These are phyloP conservation scores for Diaporthe nobilis DNA, from an alignment of 2,329 filamentous ascomycete genomes.

Conservation along the genomic window DNA sequence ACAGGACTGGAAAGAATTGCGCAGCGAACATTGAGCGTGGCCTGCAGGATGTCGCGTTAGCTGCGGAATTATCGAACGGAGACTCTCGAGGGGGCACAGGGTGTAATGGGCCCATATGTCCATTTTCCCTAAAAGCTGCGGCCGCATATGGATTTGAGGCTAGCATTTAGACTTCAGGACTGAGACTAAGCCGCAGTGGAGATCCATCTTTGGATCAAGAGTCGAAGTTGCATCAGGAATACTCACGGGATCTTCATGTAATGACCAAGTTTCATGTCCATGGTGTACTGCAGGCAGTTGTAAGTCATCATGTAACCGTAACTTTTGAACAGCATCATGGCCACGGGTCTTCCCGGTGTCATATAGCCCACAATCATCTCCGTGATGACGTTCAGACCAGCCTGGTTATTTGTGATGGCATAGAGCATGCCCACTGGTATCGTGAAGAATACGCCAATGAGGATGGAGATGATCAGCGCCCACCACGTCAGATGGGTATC, in stretches of 20 bases:
- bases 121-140: neutral
- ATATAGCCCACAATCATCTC: conserved; percentile 67
- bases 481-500: conserved; percentile 40
- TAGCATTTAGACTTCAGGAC: neutral
- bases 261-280: conserved; percentile 59
- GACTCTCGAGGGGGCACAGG: neutral
- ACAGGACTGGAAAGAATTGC: conserved; percentile 36
- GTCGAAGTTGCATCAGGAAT: too few relatives aligned
- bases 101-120: neutral
- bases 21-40: conserved; percentile 31
- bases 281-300: conserved; percentile 56
- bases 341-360: conserved; percentile 63
- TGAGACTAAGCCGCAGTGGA: too few relatives aligned
- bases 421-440: conserved; percentile 52
- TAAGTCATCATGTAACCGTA: conserved; percentile 64
- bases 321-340: conserved; percentile 68
- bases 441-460: conserved; percentile 48
- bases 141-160: neutral
- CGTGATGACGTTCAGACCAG: conserved; percentile 65
- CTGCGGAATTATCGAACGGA: neutral
- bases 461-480: conserved; percentile 45
- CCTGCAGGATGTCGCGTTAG: neutral
- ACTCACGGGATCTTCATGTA: conserved; percentile 56
- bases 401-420: conserved; percentile 48
- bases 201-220: too few relatives aligned